phyloP scores from a whole-genome alignment of 257 asterid species.

The Marsdenia floribunda region DNA sequence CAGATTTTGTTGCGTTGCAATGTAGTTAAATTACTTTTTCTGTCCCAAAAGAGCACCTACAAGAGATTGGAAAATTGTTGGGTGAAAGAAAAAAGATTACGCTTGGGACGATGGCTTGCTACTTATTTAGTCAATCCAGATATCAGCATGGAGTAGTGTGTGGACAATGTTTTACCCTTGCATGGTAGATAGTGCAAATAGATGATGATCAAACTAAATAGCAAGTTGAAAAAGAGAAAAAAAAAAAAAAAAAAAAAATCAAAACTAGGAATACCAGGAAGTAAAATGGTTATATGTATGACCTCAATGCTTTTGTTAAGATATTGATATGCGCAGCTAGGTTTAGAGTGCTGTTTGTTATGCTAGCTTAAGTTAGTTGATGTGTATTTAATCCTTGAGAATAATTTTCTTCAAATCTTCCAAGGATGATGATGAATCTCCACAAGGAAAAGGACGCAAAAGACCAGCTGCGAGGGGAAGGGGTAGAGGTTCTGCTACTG shows the following conservation, averaged over 20 bases:
- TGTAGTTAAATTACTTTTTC: not conserved
- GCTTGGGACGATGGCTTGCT: not conserved
- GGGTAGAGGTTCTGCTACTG: conserved; percentile 60
- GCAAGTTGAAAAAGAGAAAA: not conserved
- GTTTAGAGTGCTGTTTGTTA: not conserved
- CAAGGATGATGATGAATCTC: conserved; percentile 58
- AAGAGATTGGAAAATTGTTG: not conserved
- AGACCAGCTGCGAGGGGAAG: conserved; percentile 89
- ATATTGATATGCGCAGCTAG: not conserved
- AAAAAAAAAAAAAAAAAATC: not conserved
- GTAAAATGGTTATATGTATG: not conserved
- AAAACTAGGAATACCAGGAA: not conserved
- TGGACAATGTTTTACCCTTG: not conserved
- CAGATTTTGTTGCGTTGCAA: not conserved
- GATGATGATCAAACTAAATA: not conserved
- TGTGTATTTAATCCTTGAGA: not conserved
- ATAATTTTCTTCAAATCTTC: conserved; percentile 2
- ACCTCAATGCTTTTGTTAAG: not conserved
- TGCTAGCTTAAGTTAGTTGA: not conserved
- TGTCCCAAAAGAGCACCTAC: not conserved
- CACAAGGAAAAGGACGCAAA: conserved; percentile 64
- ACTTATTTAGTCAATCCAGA: not conserved
- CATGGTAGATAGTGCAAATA: not conserved
- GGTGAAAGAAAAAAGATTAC: not conserved
- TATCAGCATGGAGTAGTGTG: not conserved